Conservation (phyloP, 768 basidiomycete genomes). For the Leccinum barrowsii region DNA sequence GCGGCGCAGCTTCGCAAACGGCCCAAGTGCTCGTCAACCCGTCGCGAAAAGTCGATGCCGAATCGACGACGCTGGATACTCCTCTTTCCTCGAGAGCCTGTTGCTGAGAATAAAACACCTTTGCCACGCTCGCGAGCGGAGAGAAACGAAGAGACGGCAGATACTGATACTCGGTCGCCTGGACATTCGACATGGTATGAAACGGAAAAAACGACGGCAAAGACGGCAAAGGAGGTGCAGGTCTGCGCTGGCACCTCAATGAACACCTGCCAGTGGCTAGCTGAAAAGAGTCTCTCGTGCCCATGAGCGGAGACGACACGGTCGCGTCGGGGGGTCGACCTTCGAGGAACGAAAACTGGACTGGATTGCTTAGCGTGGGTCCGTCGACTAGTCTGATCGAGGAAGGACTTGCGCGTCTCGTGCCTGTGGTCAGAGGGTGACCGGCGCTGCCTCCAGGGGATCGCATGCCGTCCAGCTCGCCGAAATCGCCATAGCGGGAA, state of each 20-base stretch:
- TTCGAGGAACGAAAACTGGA: slow-evolving; percentile 24
- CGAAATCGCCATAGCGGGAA: slow-evolving; percentile 1
- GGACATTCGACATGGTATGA: not conserved
- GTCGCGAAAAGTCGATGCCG: not conserved
- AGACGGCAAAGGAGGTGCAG: slow-evolving; percentile 20
- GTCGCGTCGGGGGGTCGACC: slow-evolving; percentile 17
- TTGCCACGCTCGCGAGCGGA: slow-evolving; percentile 10
- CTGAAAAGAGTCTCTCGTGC: slow-evolving; percentile 30
- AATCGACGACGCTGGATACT: not conserved
- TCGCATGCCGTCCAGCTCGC: not conserved
- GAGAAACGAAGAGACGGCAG: slow-evolving; percentile 22
- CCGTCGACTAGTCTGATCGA: slow-evolving; percentile 27
- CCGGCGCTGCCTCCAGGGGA: not conserved
- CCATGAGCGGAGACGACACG: slow-evolving; percentile 21
- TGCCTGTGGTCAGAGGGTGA: not conserved
- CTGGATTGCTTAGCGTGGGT: slow-evolving; percentile 9
- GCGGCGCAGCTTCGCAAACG: not conserved
- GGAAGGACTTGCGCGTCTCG: slow-evolving; percentile 14
- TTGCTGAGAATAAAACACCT: slow-evolving; percentile 2
- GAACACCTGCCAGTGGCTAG: slow-evolving; percentile 12
- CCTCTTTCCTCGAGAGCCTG: not conserved
- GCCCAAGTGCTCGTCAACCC: not conserved
- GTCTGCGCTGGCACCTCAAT: slow-evolving; percentile 10
- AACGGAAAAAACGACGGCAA: slow-evolving; percentile 18
- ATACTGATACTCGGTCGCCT: slow-evolving; percentile 5